phyloP scores from a whole-genome alignment of 1,284 basidiomycete species.

The Leccinum angustisporum region DNA sequence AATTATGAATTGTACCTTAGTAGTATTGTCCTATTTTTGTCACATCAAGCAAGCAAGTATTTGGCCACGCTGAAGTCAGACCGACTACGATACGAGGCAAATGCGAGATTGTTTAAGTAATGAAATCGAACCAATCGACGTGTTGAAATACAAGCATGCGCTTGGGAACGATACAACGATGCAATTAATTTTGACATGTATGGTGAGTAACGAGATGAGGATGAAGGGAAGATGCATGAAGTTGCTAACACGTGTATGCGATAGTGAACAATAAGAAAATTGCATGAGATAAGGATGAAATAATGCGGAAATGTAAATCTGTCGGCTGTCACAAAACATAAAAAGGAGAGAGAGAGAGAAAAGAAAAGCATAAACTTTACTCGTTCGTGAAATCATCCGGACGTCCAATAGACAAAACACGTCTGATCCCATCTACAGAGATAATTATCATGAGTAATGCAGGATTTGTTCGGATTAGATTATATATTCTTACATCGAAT shows the following conservation, averaged over 20 bases:
- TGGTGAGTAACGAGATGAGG: not conserved
- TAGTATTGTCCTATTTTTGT: constrained; percentile 7
- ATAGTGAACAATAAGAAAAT: not conserved
- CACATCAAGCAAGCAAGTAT: not conserved
- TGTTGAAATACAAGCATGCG: not conserved
- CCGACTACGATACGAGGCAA: not conserved
- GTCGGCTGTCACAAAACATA: constrained; percentile 4
- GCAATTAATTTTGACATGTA: not conserved
- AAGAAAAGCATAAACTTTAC: constrained; percentile 6
- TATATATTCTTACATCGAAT: constrained; percentile 28
- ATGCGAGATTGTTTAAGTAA: not conserved
- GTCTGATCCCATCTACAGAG: constrained; percentile 29
- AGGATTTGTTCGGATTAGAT: not conserved
- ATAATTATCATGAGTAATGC: constrained; percentile 12
- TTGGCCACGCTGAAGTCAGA: not conserved
- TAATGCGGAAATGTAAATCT: not conserved
- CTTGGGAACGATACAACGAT: not conserved
- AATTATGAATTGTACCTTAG: constrained; percentile 30
- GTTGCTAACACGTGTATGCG: not conserved
- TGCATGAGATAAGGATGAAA: not conserved
- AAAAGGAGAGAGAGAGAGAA: not conserved
- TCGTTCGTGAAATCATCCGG: constrained; percentile 9
- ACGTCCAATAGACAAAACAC: constrained; percentile 28
- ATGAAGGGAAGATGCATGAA: not conserved
- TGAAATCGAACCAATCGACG: not conserved